phyloP scores from a whole-genome alignment of 2,329 filamentous ascomycete genomes.

The Seiridium cupressi region DNA sequence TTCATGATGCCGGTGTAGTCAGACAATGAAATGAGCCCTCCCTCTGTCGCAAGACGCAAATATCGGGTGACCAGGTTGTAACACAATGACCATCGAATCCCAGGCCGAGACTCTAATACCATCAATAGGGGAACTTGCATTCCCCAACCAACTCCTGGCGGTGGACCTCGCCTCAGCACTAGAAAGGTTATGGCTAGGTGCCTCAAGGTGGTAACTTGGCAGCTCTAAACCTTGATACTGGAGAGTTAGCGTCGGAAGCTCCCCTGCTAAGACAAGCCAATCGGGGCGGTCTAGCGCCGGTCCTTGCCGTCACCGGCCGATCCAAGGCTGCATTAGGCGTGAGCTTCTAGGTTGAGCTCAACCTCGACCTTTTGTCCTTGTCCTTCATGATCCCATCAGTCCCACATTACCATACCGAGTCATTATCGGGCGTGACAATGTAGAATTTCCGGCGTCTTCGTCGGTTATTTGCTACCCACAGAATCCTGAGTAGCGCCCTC shows the following conservation, averaged over 20 bases:
- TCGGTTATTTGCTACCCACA: background rate
- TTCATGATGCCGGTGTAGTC: too few species aligned
- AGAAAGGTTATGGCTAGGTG: too few species aligned
- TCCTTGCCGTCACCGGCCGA: conserved; percentile 4
- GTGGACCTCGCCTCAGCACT: too few species aligned
- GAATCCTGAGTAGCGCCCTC: conserved; percentile 5
- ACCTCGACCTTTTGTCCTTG: background rate
- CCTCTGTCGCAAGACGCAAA: background rate
- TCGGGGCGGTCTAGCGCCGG: conserved; percentile 5
- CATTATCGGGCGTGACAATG: conserved; percentile 8
- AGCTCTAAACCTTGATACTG: too few species aligned
- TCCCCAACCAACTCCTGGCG: background rate
- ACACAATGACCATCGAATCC: too few species aligned
- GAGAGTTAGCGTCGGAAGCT: background rate
- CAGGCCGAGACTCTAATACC: background rate
- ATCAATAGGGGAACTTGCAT: background rate
- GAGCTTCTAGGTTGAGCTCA: background rate
- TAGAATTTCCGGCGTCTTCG: conserved; percentile 6
- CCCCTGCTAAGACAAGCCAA: conserved; percentile 1
- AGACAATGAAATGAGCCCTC: background rate
- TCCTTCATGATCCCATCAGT: background rate
- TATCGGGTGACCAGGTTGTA: too few species aligned
- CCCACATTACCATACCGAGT: background rate
- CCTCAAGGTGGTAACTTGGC: too few species aligned
- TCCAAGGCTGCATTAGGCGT: background rate